Evolutionary conservation across 1,284 basidiomycete species (phyloP).

Genomic region (Volvariella volvacea): DNA sequence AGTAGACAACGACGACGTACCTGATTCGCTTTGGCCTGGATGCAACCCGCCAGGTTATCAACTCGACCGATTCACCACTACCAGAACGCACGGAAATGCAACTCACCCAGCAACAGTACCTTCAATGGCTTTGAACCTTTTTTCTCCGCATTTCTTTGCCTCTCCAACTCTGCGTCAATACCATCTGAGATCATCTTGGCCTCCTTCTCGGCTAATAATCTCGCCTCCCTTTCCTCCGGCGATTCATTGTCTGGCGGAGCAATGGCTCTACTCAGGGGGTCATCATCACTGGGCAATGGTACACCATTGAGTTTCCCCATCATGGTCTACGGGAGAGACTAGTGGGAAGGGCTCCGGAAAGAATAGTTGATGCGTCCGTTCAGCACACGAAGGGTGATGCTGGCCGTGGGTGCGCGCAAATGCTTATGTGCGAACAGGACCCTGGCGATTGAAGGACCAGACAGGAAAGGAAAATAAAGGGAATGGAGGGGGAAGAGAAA

Average conservation of each 20-base stretch:
- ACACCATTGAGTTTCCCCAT: slow-evolving; percentile 3
- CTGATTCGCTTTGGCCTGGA: slow-evolving; percentile 71
- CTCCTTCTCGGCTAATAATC: slow-evolving; percentile 48
- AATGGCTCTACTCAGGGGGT: slow-evolving; percentile 45
- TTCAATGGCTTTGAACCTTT: slow-evolving; percentile 51
- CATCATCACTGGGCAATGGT: slow-evolving; percentile 22
- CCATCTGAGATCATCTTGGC: slow-evolving; percentile 58
- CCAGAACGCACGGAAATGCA: too few relatives aligned
- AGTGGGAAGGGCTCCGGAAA: slow-evolving; percentile 2
- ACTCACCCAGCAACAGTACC: slow-evolving; percentile 61
- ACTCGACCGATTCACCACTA: not conserved
- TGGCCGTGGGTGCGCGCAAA: not conserved
- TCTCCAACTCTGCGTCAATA: slow-evolving; percentile 65
- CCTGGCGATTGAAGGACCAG: not conserved
- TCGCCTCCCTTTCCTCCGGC: slow-evolving; percentile 35
- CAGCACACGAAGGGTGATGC: not conserved
- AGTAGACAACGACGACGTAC: slow-evolving; percentile 26
- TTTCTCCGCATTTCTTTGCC: slow-evolving; percentile 45
- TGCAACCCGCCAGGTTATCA: not conserved
- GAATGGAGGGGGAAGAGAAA: slow-evolving; percentile 5
- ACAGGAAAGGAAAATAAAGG: slow-evolving; percentile 2
- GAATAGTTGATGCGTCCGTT: not conserved
- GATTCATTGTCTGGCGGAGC: slow-evolving; percentile 58
- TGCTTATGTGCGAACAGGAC: not conserved
- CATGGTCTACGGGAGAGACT: slow-evolving; percentile 6